phyloP scores from a whole-genome alignment of 768 basidiomycete genomes.

The Flagelloscypha sp. region DNA sequence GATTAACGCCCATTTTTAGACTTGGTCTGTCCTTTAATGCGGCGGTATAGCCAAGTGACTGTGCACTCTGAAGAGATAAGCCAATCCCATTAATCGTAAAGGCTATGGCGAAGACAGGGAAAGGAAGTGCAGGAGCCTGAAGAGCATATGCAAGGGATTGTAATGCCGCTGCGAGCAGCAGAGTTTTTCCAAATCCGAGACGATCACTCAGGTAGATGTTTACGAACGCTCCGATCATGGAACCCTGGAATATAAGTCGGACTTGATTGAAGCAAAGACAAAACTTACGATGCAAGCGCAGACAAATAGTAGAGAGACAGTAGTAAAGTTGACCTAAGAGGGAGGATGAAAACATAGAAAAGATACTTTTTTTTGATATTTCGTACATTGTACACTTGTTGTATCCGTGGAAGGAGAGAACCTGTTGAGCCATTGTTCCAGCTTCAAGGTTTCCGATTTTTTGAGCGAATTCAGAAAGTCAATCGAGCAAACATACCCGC shows the following conservation, averaged over 20 bases:
- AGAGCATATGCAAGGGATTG: conserved; percentile 42
- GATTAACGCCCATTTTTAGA: conserved; percentile 39
- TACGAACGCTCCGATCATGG: conserved; percentile 34
- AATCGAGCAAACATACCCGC: background rate
- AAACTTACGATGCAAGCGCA: conserved; percentile 20
- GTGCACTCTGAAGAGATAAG: conserved; percentile 35
- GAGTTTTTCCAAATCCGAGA: conserved; percentile 42
- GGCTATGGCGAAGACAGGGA: conserved; percentile 40
- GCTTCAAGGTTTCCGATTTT: too few relatives aligned
- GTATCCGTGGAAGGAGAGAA: conserved; percentile 19
- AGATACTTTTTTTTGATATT: conserved; percentile 3
- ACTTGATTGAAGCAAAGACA: background rate
- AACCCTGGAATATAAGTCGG: conserved; percentile 27
- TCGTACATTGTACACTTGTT: conserved; percentile 18
- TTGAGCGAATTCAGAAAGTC: background rate
- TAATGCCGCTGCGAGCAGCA: too few relatives aligned
- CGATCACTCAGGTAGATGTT: conserved; percentile 40
- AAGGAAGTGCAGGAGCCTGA: conserved; percentile 41
- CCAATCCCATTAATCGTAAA: conserved; percentile 23
- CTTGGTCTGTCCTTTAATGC: conserved; percentile 29
- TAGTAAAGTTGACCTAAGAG: conserved; percentile 32
- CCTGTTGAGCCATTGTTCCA: conserved; percentile 46
- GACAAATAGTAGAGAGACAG: conserved; percentile 47
- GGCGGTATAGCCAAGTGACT: conserved; percentile 42
- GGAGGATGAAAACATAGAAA: background rate